These are phyloP conservation scores for Teratosphaeria pseudoeucalypti DNA, from an alignment of 2,329 filamentous ascomycete genomes.

Conservation along the genomic window DNA sequence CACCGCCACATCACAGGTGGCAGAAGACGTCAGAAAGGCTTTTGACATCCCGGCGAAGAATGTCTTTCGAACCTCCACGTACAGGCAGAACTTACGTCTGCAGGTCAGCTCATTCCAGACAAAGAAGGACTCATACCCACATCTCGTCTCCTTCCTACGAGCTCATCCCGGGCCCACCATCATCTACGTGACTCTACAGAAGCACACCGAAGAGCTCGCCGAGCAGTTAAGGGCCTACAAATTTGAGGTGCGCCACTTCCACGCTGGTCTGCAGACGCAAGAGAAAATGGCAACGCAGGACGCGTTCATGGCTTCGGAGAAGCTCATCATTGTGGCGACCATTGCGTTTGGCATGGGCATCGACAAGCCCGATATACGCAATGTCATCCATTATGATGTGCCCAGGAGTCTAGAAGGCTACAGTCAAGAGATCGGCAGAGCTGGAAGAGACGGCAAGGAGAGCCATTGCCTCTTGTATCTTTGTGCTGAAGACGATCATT, in stretches of 20 bases:
- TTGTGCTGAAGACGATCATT: slow-evolving; percentile 46
- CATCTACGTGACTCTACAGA: slow-evolving; percentile 51
- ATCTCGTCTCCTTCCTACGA: slow-evolving; percentile 40
- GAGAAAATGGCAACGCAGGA: slow-evolving; percentile 63
- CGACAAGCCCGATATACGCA: slow-evolving; percentile 91
- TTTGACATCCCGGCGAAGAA: slow-evolving; percentile 47
- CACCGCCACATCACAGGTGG: slow-evolving; percentile 87
- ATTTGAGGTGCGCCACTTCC: slow-evolving; percentile 75
- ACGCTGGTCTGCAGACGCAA: slow-evolving; percentile 61
- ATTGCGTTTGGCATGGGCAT: slow-evolving; percentile 99
- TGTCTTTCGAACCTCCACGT: slow-evolving; percentile 66
- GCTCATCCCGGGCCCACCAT: slow-evolving; percentile 46
- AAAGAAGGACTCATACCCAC: slow-evolving; percentile 37
- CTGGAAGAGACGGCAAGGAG: slow-evolving; percentile 76
- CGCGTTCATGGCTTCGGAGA: slow-evolving; percentile 67
- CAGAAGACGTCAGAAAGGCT: slow-evolving; percentile 73
- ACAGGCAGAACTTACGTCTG: slow-evolving; percentile 71
- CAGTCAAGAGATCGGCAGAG: slow-evolving; percentile 94
- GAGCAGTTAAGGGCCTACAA: slow-evolving; percentile 69
- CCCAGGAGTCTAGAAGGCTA: slow-evolving; percentile 96
- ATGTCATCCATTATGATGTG: slow-evolving; percentile 84
- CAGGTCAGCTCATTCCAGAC: slow-evolving; percentile 36
- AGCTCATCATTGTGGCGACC: slow-evolving; percentile 89
- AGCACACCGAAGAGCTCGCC: slow-evolving; percentile 59
- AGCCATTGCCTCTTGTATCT: slow-evolving; percentile 51